Percentiles rank a stretch among this genome's conserved stretches.
These are phyloP conservation scores for Cucurbita ficifolia DNA, from an alignment of 306 rosid species.

Conservation along the genomic window DNA sequence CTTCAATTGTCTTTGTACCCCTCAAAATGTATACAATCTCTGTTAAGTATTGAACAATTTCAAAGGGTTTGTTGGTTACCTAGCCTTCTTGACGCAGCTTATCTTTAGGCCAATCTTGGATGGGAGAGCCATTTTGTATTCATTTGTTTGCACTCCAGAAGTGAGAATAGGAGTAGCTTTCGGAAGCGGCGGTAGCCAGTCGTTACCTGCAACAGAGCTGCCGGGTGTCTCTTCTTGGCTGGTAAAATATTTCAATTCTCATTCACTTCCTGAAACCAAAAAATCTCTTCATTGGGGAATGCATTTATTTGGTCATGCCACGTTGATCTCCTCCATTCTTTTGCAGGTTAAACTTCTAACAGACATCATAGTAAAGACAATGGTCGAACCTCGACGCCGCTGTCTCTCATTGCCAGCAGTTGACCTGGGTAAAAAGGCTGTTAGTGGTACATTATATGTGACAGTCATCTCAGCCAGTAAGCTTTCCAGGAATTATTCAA, in stretches of 20 bases:
- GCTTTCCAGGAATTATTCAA: conserved; percentile 53
- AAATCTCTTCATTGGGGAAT: not conserved
- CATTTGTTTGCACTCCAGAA: conserved; percentile 73
- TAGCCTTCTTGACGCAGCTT: conserved; percentile 45
- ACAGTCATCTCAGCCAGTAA: conserved; percentile 67
- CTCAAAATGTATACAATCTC: not conserved
- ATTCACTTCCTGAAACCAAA: not conserved
- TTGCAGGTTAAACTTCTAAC: conserved; percentile 62
- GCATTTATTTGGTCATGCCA: not conserved
- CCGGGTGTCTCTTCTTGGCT: conserved; percentile 94
- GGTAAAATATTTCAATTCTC: conserved; percentile 28
- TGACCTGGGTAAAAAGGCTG: conserved; percentile 59
- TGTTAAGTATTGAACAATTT: not conserved
- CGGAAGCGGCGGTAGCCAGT: conserved; percentile 95
- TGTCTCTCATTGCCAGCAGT: conserved; percentile 74
- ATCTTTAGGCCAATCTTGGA: conserved; percentile 59
- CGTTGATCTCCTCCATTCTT: not conserved
- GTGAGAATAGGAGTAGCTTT: conserved; percentile 89
- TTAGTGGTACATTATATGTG: conserved; percentile 69
- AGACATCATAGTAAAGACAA: conserved; percentile 68
- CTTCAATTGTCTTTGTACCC: not conserved
- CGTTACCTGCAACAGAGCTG: conserved; percentile 88
- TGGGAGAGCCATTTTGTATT: conserved; percentile 70
- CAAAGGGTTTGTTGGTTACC: conserved; percentile 5
- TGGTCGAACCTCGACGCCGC: conserved; percentile 96